A percentile compares a stretch with the other conserved stretches of the same genome.
Conservation (phyloP, 2,329 filamentous ascomycete genomes). For the Falciphora oryzae region DNA sequence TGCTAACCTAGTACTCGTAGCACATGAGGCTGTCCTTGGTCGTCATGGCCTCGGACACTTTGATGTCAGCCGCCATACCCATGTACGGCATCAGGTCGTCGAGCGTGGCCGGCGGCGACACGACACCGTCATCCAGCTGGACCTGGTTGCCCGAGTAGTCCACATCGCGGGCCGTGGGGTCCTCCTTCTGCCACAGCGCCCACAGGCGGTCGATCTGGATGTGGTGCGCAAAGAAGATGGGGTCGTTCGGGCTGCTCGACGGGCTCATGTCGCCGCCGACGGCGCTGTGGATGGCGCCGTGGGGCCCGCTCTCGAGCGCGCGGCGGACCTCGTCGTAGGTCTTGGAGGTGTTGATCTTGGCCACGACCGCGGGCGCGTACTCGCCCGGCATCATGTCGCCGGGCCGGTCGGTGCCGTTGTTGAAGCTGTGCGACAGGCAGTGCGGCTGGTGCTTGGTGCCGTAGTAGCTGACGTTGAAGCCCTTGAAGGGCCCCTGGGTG, state of each 20-base stretch:
- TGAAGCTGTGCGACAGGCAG: constrained; percentile 28
- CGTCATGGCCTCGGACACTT: too few species aligned
- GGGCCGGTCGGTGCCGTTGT: constrained; percentile 16
- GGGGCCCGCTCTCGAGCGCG: constrained; percentile 21
- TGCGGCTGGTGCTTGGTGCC: constrained; percentile 12
- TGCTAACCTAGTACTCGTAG: too few species aligned
- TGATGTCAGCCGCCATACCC: too few species aligned
- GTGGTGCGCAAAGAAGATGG: constrained; percentile 41
- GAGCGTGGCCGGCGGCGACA: too few species aligned
- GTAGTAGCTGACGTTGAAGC: constrained; percentile 1
- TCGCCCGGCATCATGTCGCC: constrained; percentile 19
- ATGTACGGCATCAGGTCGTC: too few species aligned
- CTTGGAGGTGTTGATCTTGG: constrained; percentile 26
- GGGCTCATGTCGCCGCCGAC: constrained; percentile 29
- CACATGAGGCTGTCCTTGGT: too few species aligned
- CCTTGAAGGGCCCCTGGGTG: too few species aligned
- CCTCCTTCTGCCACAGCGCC: constrained; percentile 39
- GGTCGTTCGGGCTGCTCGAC: constrained; percentile 32
- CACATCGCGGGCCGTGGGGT: not conserved
- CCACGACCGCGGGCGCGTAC: constrained; percentile 24
- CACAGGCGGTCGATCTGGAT: constrained; percentile 40
- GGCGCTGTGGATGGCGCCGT: constrained; percentile 23
- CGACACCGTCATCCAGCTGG: too few species aligned
- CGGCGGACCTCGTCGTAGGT: constrained; percentile 26
- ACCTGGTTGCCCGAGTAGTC: too few species aligned